Conservation (phyloP, 169 alveolate genomes). For the Eimeria brunetti region DNA sequence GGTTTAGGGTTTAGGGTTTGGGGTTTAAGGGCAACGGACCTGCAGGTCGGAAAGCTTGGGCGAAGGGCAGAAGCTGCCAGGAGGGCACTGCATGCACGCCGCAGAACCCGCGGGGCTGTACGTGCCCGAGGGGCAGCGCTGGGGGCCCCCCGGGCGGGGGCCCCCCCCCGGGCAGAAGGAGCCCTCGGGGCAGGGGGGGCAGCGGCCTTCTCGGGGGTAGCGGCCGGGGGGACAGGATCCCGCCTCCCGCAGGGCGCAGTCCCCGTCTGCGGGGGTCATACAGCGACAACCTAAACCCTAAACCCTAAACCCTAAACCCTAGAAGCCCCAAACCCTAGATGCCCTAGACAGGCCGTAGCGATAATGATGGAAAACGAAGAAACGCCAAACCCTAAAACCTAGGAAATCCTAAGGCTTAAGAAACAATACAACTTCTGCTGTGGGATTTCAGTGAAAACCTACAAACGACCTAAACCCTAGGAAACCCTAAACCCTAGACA, state of each 20-base stretch:
- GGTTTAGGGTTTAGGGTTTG: neutral
- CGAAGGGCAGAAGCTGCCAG: constrained; percentile 43
- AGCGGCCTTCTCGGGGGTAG: neutral
- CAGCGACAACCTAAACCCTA: neutral
- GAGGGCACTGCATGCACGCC: constrained; percentile 9
- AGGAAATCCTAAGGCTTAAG: too few relatives aligned
- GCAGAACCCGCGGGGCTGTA: constrained; percentile 27
- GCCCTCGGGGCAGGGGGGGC: constrained; percentile 16
- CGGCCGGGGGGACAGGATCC: constrained; percentile 4
- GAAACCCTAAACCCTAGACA: too few relatives aligned
- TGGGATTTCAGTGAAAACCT: too few relatives aligned
- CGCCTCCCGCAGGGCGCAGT: neutral
- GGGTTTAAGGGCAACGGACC: too few relatives aligned
- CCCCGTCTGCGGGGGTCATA: neutral
- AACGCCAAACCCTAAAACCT: too few relatives aligned
- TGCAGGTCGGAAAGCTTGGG: constrained; percentile 26
- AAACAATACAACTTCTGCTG: too few relatives aligned
- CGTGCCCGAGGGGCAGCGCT: constrained; percentile 23
- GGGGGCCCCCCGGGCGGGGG: constrained; percentile 36
- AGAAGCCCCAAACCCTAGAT: neutral
- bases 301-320: neutral
- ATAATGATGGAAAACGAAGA: neutral
- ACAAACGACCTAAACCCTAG: neutral
- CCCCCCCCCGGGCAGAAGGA: neutral
- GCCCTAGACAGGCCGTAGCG: neutral